Evolutionary conservation across 352 stramenopile genomes (phyloP).

Genomic region (Peronospora destructor): DNA sequence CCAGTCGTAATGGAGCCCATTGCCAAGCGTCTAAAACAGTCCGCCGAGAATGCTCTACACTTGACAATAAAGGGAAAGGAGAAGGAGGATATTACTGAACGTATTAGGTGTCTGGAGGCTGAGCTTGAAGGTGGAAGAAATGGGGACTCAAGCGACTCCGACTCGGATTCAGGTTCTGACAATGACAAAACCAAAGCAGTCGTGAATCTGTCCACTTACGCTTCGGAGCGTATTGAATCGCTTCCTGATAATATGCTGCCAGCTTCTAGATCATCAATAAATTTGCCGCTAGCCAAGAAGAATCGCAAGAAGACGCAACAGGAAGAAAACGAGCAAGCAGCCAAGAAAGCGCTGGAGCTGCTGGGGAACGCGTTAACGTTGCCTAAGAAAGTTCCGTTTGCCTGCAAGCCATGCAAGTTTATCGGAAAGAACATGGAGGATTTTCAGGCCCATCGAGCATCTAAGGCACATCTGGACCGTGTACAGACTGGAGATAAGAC

Average conservation of each 20-base stretch:
- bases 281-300: slow-evolving; percentile 21
- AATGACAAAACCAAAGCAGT: slow-evolving; percentile 29
- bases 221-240: slow-evolving; percentile 51
- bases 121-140: slow-evolving; percentile 44
- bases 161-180: slow-evolving; percentile 11
- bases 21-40: slow-evolving; percentile 76
- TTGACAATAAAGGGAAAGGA: slow-evolving; percentile 4
- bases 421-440: slow-evolving; percentile 63
- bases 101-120: slow-evolving; percentile 62
- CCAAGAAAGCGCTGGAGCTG: slow-evolving; percentile 24
- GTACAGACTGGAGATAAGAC: slow-evolving; percentile 26
- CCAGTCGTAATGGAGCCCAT: slow-evolving; percentile 64
- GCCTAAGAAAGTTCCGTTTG: slow-evolving; percentile 75
- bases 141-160: slow-evolving; percentile 30
- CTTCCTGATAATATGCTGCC: slow-evolving; percentile 56
- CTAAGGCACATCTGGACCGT: slow-evolving; percentile 37
- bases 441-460: slow-evolving; percentile 51
- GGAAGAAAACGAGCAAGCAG: slow-evolving; percentile 24
- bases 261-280: slow-evolving; percentile 22
- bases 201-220: slow-evolving; percentile 63
- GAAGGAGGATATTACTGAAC: slow-evolving; percentile 56
- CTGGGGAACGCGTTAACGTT: slow-evolving; percentile 46
- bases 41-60: slow-evolving; percentile 51
- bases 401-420: slow-evolving; percentile 74
- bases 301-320: slow-evolving; percentile 38